Percentiles rank a stretch among this genome's conserved stretches.
These are phyloP conservation scores for Cadophora sp. DNA, from an alignment of 2,329 filamentous ascomycete species.

Conservation along the genomic window DNA sequence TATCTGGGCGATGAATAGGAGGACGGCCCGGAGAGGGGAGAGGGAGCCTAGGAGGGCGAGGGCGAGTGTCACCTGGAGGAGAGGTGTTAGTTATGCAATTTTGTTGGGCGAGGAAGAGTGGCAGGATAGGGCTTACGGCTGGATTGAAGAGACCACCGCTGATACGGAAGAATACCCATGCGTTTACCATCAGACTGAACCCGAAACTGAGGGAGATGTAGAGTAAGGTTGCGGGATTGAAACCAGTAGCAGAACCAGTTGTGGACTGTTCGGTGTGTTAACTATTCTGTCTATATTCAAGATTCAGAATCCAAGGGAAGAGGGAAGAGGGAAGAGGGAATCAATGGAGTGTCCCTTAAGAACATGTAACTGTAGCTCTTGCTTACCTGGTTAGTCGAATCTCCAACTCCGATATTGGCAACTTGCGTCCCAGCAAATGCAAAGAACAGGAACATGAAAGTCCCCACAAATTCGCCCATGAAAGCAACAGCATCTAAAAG, in stretches of 20 bases:
- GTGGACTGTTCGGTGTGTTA: neutral
- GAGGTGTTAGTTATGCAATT: neutral
- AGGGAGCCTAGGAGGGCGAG: constrained; percentile 47
- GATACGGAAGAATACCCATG: constrained; percentile 61
- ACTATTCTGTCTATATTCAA: neutral
- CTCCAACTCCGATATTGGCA: constrained; percentile 41
- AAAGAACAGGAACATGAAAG: constrained; percentile 48
- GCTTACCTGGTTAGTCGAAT: constrained; percentile 13
- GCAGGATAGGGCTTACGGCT: constrained; percentile 46
- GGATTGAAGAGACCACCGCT: constrained; percentile 60
- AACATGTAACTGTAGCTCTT: no score
- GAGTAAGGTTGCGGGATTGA: constrained; percentile 49
- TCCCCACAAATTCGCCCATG: constrained; percentile 44
- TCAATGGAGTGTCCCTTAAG: no score
- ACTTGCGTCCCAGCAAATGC: constrained; percentile 43
- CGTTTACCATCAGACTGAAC: constrained; percentile 56
- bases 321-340: no score
- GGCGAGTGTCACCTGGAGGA: constrained; percentile 21
- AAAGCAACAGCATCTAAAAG: constrained; percentile 41
- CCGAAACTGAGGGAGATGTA: constrained; percentile 46
- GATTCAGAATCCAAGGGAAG: neutral
- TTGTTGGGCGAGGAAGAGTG: neutral
- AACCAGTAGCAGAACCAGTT: constrained; percentile 45
- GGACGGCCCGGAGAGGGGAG: constrained; percentile 42
- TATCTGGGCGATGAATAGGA: constrained; percentile 47